Evolutionary conservation across 1,139 yeast species (phyloP).

Genomic region (Taphrina deformans): DNA sequence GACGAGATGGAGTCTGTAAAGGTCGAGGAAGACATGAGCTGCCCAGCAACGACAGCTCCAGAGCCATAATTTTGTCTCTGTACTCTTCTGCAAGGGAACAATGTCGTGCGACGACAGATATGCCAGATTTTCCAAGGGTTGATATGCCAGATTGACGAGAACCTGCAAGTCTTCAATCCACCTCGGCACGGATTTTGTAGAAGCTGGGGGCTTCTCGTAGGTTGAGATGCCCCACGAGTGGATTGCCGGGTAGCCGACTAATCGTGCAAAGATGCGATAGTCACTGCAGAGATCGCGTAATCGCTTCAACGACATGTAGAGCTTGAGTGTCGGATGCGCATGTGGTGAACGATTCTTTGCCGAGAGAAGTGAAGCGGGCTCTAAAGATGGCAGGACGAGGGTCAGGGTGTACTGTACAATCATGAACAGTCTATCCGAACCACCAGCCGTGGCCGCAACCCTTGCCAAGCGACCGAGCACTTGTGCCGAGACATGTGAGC

Average conservation of each 20-base stretch:
- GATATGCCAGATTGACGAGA: constrained; percentile 46
- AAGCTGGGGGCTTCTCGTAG: constrained; percentile 33
- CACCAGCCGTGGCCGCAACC: constrained; percentile 24
- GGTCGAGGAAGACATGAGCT: constrained; percentile 48
- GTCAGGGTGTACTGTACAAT: constrained; percentile 30
- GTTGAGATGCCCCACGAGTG: constrained; percentile 26
- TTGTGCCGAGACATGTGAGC: background rate
- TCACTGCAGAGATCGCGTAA: constrained; percentile 26
- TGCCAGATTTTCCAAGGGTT: constrained; percentile 49
- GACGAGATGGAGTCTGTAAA: constrained; percentile 41
- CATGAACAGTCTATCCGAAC: constrained; percentile 23
- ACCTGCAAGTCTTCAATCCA: constrained; percentile 46
- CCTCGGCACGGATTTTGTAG: constrained; percentile 41
- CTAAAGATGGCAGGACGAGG: constrained; percentile 19
- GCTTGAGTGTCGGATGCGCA: constrained; percentile 4
- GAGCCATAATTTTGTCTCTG: constrained; percentile 46
- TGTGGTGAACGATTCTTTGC: background rate
- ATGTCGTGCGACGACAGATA: constrained; percentile 48
- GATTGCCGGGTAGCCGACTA: constrained; percentile 26
- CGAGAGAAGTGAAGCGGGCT: background rate
- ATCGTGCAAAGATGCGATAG: constrained; percentile 29
- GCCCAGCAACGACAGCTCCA: constrained; percentile 50
- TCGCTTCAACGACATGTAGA: constrained; percentile 9
- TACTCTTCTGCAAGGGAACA: constrained; percentile 42
- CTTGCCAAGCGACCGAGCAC: constrained; percentile 18